Evolutionary conservation across 179 eudicot species (phyloP), one percentile per base, ranked within the genome.

Genomic region (Vitellaria paradoxa): DNA sequence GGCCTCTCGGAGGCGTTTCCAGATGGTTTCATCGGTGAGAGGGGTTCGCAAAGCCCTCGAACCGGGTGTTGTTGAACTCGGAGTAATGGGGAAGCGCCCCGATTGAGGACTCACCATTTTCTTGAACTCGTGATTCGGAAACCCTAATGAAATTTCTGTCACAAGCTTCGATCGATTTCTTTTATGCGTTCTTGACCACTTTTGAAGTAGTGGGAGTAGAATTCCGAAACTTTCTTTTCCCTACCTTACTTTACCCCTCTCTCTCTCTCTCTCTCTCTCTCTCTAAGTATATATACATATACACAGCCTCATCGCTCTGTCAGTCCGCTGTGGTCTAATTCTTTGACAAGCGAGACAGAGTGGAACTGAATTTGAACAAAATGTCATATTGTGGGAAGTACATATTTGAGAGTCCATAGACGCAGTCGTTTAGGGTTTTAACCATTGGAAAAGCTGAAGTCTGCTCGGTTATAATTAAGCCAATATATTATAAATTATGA

Each of bases 1-100:
- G 5, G 97, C 87, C 45, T 96, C 98, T 53, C 85, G 82, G 37
- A 93, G 90, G n/a, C 94, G 88, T 37, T 79, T 91, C 97, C 95
- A 95, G 65, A 93, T 90, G 46, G 83, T 65, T 12, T 87, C 91
- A 57, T 93, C 96, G 77, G 85, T 85, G 47, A 87, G 70, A 12
- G 91, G 88, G 53, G 81, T 82, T 50, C 76, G 80, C 76, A 76
- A 72, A 84, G 78, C 90, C 85, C 88, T 79, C 82, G 84, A 78
- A 2, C 75, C 82, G 18, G 81, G 85, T 6, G 81, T 75, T 8
- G 23, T 53, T 0, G 76, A 40, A 23, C 78, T 73, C n/a, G 80
- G 88, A 65, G 78, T 75, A 18, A 75, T 52, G 21, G 79, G 45
- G 70, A 86, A 81, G 80, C 83, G 86, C 79, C 20, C 89, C 45